Conservation (phyloP, 2,329 filamentous ascomycete species). For the Coniochaeta sp. region DNA sequence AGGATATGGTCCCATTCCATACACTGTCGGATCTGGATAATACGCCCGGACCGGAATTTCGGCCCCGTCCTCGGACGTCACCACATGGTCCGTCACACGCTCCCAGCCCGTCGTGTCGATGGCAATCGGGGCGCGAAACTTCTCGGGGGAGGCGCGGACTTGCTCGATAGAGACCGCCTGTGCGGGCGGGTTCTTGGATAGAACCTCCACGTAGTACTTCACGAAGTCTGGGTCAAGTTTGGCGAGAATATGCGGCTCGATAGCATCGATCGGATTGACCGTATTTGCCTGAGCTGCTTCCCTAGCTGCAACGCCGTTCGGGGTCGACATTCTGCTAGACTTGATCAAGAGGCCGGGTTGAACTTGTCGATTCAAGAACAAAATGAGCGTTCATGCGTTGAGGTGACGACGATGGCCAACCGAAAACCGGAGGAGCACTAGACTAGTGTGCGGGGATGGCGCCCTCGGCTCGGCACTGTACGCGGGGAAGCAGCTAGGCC, state of each 20-base stretch:
- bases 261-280: slow-evolving; percentile 12
- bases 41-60: slow-evolving; percentile 22
- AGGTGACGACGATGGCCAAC: not conserved
- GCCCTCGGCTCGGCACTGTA: not conserved
- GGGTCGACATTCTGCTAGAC: not conserved
- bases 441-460: not conserved
- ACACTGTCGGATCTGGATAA: slow-evolving; percentile 19
- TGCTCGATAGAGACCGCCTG: slow-evolving; percentile 18
- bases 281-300: not conserved
- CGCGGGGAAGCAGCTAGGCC: not conserved
- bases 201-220: slow-evolving; percentile 15
- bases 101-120: slow-evolving; percentile 19
- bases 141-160: slow-evolving; percentile 20
- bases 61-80: slow-evolving; percentile 20
- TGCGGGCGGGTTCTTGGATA: slow-evolving; percentile 11
- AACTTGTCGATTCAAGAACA: not conserved
- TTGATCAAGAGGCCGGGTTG: not conserved
- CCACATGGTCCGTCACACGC: slow-evolving; percentile 17
- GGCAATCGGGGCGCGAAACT: slow-evolving; percentile 16
- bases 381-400: not conserved
- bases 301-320: not conserved
- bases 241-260: slow-evolving; percentile 13
- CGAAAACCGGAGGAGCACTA: not conserved
- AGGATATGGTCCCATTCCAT: slow-evolving; percentile 23
- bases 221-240: slow-evolving; percentile 24